Conservation (phyloP, 805 yeast genomes). For the Saccharomyces kudriavzevii region DNA sequence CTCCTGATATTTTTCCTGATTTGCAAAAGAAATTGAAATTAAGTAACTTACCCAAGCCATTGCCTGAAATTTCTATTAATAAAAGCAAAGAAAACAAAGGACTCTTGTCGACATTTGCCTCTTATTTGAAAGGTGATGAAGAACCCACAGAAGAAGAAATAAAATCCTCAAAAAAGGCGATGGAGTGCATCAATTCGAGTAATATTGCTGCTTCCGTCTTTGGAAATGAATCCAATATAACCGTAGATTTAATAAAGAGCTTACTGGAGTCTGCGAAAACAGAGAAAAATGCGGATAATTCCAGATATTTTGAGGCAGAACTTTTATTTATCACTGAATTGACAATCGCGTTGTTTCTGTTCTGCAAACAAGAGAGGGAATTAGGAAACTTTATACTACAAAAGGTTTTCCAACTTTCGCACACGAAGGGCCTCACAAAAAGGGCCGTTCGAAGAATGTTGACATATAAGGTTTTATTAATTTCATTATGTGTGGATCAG, state of each 20-base stretch:
- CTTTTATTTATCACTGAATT: slow-evolving; percentile 42
- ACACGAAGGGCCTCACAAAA: slow-evolving; percentile 16
- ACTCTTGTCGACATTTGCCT: slow-evolving; percentile 82
- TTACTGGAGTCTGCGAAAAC: slow-evolving; percentile 32
- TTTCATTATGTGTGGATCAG: slow-evolving; percentile 21
- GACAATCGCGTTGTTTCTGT: slow-evolving; percentile 23
- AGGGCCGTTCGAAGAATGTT: slow-evolving; percentile 26
- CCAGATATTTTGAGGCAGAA: slow-evolving; percentile 40
- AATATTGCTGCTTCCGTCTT: slow-evolving; percentile 49
- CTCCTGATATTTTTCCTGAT: slow-evolving; percentile 55
- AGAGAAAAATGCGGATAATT: slow-evolving; percentile 25
- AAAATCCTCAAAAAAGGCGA: slow-evolving; percentile 71
- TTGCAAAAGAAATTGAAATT: slow-evolving; percentile 53
- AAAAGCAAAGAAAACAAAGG: slow-evolving; percentile 65
- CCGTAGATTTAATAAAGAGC: slow-evolving; percentile 27
- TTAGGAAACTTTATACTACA: slow-evolving; percentile 17
- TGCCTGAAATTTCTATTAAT: slow-evolving; percentile 58
- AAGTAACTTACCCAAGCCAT: slow-evolving; percentile 48
- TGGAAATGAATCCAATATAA: slow-evolving; percentile 34
- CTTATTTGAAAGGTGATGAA: slow-evolving; percentile 87
- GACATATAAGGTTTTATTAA: slow-evolving; percentile 33
- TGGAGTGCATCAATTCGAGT: slow-evolving; percentile 75
- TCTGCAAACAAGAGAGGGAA: slow-evolving; percentile 29
- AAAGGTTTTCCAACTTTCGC: slow-evolving; percentile 12
- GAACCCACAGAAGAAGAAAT: slow-evolving; percentile 94